Percentiles rank a stretch among this genome's conserved stretches.
Evolutionary conservation across 768 basidiomycete genomes (phyloP).

Genomic region (Naganishia onofrii): DNA sequence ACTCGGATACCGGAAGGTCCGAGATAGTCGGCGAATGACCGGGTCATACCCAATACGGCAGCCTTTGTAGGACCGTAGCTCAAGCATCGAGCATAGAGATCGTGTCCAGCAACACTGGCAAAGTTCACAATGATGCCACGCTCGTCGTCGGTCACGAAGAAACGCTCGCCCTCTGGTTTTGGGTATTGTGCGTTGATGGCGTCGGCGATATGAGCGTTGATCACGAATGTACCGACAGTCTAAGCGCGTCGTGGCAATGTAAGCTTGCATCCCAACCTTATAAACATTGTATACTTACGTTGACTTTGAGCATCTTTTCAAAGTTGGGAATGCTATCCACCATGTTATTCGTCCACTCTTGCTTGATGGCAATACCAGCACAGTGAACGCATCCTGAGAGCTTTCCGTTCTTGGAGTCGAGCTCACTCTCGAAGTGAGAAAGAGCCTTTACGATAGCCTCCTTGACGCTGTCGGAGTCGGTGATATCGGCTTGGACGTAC

Average conservation of each 20-base stretch:
- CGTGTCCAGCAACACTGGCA: slow-evolving; percentile 44
- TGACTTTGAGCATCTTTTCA: slow-evolving; percentile 47
- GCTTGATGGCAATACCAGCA: slow-evolving; percentile 34
- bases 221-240: slow-evolving; percentile 43
- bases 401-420: slow-evolving; percentile 25
- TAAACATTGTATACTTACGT: slow-evolving; percentile 26
- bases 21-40: slow-evolving; percentile 42
- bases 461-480: slow-evolving; percentile 39
- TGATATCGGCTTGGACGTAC: slow-evolving; percentile 43
- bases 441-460: slow-evolving; percentile 19
- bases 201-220: slow-evolving; percentile 47
- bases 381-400: slow-evolving; percentile 37
- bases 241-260: not conserved
- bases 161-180: slow-evolving; percentile 34
- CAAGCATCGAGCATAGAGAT: slow-evolving; percentile 42
- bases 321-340: slow-evolving; percentile 38
- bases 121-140: slow-evolving; percentile 50
- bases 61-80: slow-evolving; percentile 47
- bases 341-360: slow-evolving; percentile 35
- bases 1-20: slow-evolving; percentile 48
- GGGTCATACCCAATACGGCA: slow-evolving; percentile 42
- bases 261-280: not conserved
- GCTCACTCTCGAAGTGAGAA: slow-evolving; percentile 17
- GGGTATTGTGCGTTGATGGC: slow-evolving; percentile 48
- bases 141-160: slow-evolving; percentile 44